Base-by-base conservation (phyloP, 1,284 basidiomycete genomes). In the Rhodotorula mucilaginosa region DNA sequence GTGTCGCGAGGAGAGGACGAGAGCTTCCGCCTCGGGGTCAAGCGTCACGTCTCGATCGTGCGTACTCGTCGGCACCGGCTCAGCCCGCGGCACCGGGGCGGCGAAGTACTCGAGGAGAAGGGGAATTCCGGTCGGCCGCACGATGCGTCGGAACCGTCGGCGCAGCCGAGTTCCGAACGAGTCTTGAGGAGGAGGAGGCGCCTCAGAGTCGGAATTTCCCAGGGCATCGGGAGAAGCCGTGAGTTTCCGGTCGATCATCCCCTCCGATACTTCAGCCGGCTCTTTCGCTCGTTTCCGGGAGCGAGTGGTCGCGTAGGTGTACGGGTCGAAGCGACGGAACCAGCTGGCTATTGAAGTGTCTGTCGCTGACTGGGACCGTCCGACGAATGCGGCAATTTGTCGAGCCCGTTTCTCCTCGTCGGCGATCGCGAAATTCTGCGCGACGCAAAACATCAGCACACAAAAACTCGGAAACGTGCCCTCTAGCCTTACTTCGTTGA, bases 251-350 rank as follows among this genome's bases (percentile, higher is more conserved):
- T 63, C 66, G 23, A 51, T 48, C 61, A 65, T 31, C 48, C 69
- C 68, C 23, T 3, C 16, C 6, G 21, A 6, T 4, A 16, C 23
- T 19, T 29, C 52, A 19, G 44, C 19, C 19, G 6, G 19, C 18
- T 31, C 29, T 4, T 46, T 5, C 19, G 26, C 44, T 19, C 44
- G 39, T 23, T 51, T 31, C 12, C 44, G 13, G 8, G 44, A 16
- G 23, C 59, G 49, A 34, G 29, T 44, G 7, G 61, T 65, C 67
- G 93, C 82, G 86, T 89, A 90, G 26, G 89, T 86, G 81, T 98
- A 98, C 0, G 95, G 96, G 79, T 98, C 97, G 51, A 95, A 81
- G 62, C 84, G 85, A 65, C 88, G 87, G 57, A 93, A 80, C 92
- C 92, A 96, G 29, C 84, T 83, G 29, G 85, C 83, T 47, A 84